phyloP scores from a whole-genome alignment of 139 green algal species.

The Haematococcus lacustris region DNA sequence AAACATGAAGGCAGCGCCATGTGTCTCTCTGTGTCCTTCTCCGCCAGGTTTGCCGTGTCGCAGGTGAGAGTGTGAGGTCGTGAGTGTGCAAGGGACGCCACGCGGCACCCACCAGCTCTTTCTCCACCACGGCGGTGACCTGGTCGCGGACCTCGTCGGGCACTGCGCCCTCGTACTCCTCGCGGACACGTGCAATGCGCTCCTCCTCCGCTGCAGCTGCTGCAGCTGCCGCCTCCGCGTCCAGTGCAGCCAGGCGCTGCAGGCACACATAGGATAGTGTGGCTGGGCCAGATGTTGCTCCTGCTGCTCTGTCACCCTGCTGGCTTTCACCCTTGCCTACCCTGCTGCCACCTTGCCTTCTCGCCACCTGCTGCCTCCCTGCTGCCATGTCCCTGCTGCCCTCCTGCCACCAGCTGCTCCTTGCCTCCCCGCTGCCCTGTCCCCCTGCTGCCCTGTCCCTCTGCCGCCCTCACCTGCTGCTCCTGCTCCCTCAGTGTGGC shows the following conservation, averaged over 20 bases:
- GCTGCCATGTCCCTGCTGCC: constrained; percentile 20
- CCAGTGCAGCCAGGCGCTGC: constrained; percentile 17
- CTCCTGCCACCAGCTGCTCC: constrained; percentile 25
- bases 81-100: neutral
- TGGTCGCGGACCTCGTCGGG: constrained; percentile 51
- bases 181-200: constrained; percentile 25
- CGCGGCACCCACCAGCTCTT: constrained; percentile 34
- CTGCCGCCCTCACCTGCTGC: constrained; percentile 26
- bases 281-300: neutral
- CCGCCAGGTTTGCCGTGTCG: too few species aligned
- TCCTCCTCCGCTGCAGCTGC: constrained; percentile 28
- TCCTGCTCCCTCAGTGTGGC: constrained; percentile 26
- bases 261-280: neutral
- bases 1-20: too few species aligned
- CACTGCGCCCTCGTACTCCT: constrained; percentile 48
- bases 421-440: constrained; percentile 14
- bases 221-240: constrained; percentile 15
- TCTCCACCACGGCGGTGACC: constrained; percentile 31
- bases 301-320: neutral
- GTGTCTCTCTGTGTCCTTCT: too few species aligned
- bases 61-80: neutral
- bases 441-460: constrained; percentile 19
- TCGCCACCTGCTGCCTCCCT: constrained; percentile 32
- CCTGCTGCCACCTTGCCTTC: constrained; percentile 38
- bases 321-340: neutral